phyloP scores from a whole-genome alignment of 192 early-diverging fungal species.

The Mortierella hygrophila region DNA sequence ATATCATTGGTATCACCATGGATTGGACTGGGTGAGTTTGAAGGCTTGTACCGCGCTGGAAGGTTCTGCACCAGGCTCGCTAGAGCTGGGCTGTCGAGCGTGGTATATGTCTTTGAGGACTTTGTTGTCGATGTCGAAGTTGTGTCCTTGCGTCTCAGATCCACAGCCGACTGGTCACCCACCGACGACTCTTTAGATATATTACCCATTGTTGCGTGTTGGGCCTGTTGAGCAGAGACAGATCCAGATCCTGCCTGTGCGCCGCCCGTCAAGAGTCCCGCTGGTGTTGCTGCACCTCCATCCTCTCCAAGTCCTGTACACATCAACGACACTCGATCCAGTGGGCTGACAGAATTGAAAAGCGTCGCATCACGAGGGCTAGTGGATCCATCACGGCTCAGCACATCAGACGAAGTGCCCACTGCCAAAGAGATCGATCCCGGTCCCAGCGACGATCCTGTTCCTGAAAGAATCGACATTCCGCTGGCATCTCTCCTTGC shows the following conservation, averaged over 20 bases:
- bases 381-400: slow-evolving; percentile 20
- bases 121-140: slow-evolving; percentile 46
- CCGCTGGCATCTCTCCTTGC: slow-evolving; percentile 24
- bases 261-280: not conserved
- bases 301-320: slow-evolving; percentile 24
- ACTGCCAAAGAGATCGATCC: slow-evolving; percentile 21
- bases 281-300: not conserved
- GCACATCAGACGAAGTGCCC: slow-evolving; percentile 27
- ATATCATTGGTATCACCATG: slow-evolving; percentile 61
- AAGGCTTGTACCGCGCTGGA: slow-evolving; percentile 58
- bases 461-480: slow-evolving; percentile 34
- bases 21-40: slow-evolving; percentile 49
- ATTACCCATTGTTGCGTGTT: not conserved
- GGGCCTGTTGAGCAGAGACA: not conserved
- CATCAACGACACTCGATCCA: slow-evolving; percentile 60
- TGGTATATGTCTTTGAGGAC: slow-evolving; percentile 34
- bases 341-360: slow-evolving; percentile 60
- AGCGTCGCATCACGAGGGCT: slow-evolving; percentile 40
- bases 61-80: slow-evolving; percentile 47
- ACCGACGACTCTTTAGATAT: not conserved
- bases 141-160: slow-evolving; percentile 40
- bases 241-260: not conserved
- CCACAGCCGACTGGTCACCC: not conserved
- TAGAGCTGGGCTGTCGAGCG: slow-evolving; percentile 38
- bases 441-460: slow-evolving; percentile 30